phyloP scores from a whole-genome alignment of 176 grass and related monocot genomes.

The Saccharum spontaneum region DNA sequence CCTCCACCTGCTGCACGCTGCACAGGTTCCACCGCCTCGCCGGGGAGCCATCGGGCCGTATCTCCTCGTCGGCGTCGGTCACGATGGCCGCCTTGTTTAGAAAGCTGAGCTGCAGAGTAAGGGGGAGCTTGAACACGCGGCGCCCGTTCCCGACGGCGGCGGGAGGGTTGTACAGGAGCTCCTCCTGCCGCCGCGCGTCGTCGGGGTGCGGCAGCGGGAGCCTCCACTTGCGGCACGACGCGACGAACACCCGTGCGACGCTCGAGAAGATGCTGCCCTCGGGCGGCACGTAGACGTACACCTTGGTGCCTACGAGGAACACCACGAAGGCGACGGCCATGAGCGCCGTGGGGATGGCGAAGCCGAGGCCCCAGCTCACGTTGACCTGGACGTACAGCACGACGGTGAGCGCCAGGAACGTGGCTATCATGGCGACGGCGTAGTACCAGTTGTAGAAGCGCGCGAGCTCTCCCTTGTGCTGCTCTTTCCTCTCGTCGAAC shows the following conservation, averaged over 20 bases:
- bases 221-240: slow-evolving; percentile 46
- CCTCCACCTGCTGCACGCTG: slow-evolving; percentile 65
- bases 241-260: slow-evolving; percentile 26
- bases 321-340: slow-evolving; percentile 4
- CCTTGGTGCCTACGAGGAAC: slow-evolving; percentile 32
- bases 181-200: slow-evolving; percentile 28
- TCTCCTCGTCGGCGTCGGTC: slow-evolving; percentile 17
- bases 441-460: slow-evolving; percentile 47
- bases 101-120: slow-evolving; percentile 39
- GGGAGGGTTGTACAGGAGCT: slow-evolving; percentile 8
- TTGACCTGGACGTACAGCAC: slow-evolving; percentile 32
- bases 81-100: slow-evolving; percentile 57
- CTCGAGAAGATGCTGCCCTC: slow-evolving; percentile 53
- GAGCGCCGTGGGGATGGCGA: slow-evolving; percentile 40
- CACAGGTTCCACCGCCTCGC: slow-evolving; percentile 42
- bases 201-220: slow-evolving; percentile 24
- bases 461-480: background rate
- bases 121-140: slow-evolving; percentile 15
- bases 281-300: slow-evolving; percentile 32
- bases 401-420: slow-evolving; percentile 32
- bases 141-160: background rate
- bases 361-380: slow-evolving; percentile 42
- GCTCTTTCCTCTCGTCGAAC: slow-evolving; percentile 33
- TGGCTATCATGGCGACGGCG: background rate
- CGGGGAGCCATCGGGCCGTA: slow-evolving; percentile 23